Base-by-base conservation (phyloP, 768 basidiomycete species). In the Leccinum aurantiacum region DNA sequence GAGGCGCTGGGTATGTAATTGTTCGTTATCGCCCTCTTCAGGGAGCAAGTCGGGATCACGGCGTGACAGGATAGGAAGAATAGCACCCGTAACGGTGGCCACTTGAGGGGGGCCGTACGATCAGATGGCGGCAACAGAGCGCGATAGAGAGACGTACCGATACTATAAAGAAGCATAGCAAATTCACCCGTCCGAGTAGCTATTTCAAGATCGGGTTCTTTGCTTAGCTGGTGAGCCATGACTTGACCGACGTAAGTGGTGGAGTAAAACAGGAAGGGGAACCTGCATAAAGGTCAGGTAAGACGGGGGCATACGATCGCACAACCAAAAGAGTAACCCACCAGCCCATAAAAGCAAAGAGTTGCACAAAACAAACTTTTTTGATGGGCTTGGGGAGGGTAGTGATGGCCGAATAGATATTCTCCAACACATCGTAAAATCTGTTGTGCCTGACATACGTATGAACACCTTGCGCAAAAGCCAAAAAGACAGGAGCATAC, bases 261-360 rank as follows among this genome's bases (percentile, higher is more conserved):
- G 15, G 91, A 84, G 67, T 93, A 95, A 75, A 98, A 97, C 44
- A 97, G 79, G 79, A 95, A 98, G 1, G 95, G 95, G 69, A 98
- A 98, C 93, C 90, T 90, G 48, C 46, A 22, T 50, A 58, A 24
- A 48, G 22, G 14, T 57, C 19, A 9, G 33, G 24, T 70, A 27
- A 55, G 22, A 66, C 54, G 52, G 67, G 44, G 46, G 58, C 52
- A 33, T 17, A 29, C 10, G 24, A 52, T 46, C 50, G 48, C 47
- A 48, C 25, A 47, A 57, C 22, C 38, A 27, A 17, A 52, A 49
- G 48, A 13, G 1, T 11, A 24, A 76, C 85, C 29, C 66, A 89
- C 92, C 95, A 98, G 64, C 93, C 94, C 93, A 96, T 96, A 72
- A 96, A 98, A 2, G 95, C 95, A 70, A 93, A 95, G 17, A 98